Percentiles rank a stretch among this genome's conserved stretches.
phyloP scores from a whole-genome alignment of 768 basidiomycete genomes.

The Rhodotorula babjevae region DNA sequence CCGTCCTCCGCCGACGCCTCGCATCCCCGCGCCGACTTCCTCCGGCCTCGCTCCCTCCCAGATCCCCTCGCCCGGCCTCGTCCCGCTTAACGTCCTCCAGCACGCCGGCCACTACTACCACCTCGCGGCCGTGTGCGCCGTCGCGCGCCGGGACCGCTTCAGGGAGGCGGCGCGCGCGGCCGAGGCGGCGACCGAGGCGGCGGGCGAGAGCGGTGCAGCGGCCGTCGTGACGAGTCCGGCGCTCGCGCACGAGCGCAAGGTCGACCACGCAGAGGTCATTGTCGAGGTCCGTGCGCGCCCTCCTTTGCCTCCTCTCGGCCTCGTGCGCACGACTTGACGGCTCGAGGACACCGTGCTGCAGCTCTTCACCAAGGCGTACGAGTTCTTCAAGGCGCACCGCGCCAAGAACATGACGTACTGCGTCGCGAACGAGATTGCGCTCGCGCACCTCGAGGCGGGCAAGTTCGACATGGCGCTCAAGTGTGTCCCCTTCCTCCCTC shows the following conservation, averaged over 20 bases:
- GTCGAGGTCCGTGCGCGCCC: constrained; percentile 60
- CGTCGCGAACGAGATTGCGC: constrained; percentile 85
- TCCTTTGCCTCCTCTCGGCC: too few species aligned
- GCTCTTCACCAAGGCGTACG: constrained; percentile 92
- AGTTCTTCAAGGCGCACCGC: constrained; percentile 75
- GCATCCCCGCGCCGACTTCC: not conserved
- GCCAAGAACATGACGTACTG: constrained; percentile 68
- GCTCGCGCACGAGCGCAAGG: constrained; percentile 82
- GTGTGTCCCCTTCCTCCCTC: constrained; percentile 50
- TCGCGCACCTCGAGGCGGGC: constrained; percentile 70
- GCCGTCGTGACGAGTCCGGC: constrained; percentile 56
- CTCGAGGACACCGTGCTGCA: constrained; percentile 44
- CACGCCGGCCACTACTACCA: constrained; percentile 92
- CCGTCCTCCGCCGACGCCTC: constrained; percentile 37
- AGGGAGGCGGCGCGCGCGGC: constrained; percentile 58
- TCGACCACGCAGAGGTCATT: constrained; percentile 75
- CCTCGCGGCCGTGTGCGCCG: constrained; percentile 78
- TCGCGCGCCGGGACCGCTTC: constrained; percentile 67
- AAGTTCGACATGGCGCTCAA: constrained; percentile 84
- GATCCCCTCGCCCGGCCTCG: constrained; percentile 50
- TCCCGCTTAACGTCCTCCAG: constrained; percentile 76
- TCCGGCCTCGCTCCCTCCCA: constrained; percentile 19
- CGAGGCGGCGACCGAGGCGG: constrained; percentile 47
- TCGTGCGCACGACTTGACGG: not conserved
- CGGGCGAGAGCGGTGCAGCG: not conserved